A percentile compares a stretch with the other conserved stretches of the same genome.
Evolutionary conservation across 306 rosid species (phyloP).

Genomic region (Acmispon strigosus): DNA sequence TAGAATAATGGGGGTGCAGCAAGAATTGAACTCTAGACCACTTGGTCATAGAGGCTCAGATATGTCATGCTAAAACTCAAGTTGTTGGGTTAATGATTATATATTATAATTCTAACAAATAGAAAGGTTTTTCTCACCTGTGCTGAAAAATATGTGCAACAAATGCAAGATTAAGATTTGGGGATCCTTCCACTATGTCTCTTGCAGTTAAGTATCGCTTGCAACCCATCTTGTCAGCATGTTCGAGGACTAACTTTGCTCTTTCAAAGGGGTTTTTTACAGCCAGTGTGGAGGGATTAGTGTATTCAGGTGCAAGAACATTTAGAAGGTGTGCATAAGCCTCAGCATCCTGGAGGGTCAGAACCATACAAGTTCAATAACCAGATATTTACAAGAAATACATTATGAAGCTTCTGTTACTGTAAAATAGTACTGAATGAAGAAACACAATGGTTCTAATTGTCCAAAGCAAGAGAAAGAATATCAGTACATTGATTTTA

Average conservation of each 20-base stretch:
- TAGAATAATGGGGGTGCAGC: too few relatives aligned
- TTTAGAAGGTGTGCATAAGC: conserved; percentile 92
- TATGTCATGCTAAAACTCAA: too few relatives aligned
- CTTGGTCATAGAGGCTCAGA: too few relatives aligned
- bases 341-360: conserved; percentile 71
- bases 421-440: not conserved
- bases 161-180: conserved; percentile 96
- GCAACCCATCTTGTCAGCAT: conserved; percentile 95
- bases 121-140: conserved; percentile 50
- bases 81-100: too few relatives aligned
- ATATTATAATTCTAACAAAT: not conserved
- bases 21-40: too few relatives aligned
- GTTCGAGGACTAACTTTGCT: conserved; percentile 89
- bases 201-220: conserved; percentile 84
- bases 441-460: not conserved
- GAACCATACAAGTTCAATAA: conserved; percentile 10
- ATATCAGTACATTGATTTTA: not conserved
- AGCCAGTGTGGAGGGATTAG: conserved; percentile 62
- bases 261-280: conserved; percentile 66
- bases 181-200: conserved; percentile 95
- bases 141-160: conserved; percentile 95
- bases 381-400: not conserved
- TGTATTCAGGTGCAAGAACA: conserved; percentile 90
- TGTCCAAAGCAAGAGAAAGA: conserved; percentile 8
- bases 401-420: not conserved